Evolutionary conservation across 208 protist species (phyloP), one percentile per base, ranked within the genome.

Genomic region (Naegleria lovaniensis): DNA sequence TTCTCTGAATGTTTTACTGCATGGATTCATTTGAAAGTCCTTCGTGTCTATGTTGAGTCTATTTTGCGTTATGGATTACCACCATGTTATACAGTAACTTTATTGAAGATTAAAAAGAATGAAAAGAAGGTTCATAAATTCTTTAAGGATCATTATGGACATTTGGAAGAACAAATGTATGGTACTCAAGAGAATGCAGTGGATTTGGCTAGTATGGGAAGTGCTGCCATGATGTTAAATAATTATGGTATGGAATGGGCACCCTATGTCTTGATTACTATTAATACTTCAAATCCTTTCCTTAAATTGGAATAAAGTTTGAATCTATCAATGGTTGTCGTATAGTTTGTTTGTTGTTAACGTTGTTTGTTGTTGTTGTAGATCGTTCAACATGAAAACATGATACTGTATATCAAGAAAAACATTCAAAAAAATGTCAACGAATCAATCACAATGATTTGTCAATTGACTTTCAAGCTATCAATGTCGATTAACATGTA

Each of bases 1-100:
- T 98, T 97, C 92, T 97, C 94, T 88, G 93, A 96, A 29, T 96
- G 94, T 88, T 97, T 97, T 91, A 95, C 96, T 52, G 95, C 95
- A 16, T 98, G 97, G 96, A 96, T 97, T 79, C 96, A 98, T 91
- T 89, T 97, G 51, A 98, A 98, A 90, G 95, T 95, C 2, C 92
- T 98, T 16, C 94, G 96, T 59, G 93, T 97, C 5, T 98, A 97
- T 95, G 96, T 97, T 58, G 97, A 98, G 90, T 94, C 95, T 13
- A 79, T 98, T 2, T 93, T 98, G 6, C 95, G 95, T 79, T 98
- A 96, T 92, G 97, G 96, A 7, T 94, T 97, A 40, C 97, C 97
- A 22, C 94, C 96, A 1, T 94, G 94, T 13, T 98, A 96, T 87
- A 96, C 96, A 91, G 93, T 95, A 33, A 93, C 97, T 43, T 94